These are phyloP conservation scores for Linum lewisii DNA, from an alignment of 345 rosid species.

Conservation along the genomic window DNA sequence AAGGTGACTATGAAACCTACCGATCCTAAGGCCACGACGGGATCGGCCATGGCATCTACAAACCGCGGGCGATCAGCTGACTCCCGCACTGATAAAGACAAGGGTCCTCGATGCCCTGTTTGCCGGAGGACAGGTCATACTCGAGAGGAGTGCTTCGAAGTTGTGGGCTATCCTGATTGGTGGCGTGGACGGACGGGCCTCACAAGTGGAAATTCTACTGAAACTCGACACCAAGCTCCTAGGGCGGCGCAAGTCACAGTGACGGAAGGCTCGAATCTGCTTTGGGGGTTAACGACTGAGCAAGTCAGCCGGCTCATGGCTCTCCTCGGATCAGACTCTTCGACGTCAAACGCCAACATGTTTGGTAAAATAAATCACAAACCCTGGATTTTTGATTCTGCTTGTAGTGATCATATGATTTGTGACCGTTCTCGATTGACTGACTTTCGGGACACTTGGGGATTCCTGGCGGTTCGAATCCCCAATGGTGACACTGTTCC, in stretches of 20 bases:
- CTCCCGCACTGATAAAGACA: neutral
- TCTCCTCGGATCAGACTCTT: no score
- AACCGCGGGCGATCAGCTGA: no score
- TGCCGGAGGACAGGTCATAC: neutral
- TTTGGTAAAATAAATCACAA: neutral
- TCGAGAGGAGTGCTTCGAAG: neutral
- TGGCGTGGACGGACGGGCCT: no score
- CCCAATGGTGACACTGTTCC: neutral
- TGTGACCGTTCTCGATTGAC: neutral
- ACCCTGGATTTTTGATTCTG: constrained; percentile 5
- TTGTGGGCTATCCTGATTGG: neutral
- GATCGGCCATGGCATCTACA: neutral
- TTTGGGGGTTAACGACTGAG: no score
- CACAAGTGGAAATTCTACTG: no score
- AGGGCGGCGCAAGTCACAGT: no score
- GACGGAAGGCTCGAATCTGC: neutral
- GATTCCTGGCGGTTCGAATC: neutral
- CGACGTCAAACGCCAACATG: neutral
- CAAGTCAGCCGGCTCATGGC: neutral
- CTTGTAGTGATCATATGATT: neutral
- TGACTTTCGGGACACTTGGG: no score
- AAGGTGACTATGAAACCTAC: neutral
- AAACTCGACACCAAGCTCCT: no score
- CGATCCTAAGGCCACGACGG: no score
- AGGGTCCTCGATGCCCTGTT: neutral